Percentiles rank a stretch among this genome's conserved stretches.
These are phyloP conservation scores for Colletotrichum sp. DNA, from an alignment of 2,329 filamentous ascomycete genomes.

Conservation along the genomic window DNA sequence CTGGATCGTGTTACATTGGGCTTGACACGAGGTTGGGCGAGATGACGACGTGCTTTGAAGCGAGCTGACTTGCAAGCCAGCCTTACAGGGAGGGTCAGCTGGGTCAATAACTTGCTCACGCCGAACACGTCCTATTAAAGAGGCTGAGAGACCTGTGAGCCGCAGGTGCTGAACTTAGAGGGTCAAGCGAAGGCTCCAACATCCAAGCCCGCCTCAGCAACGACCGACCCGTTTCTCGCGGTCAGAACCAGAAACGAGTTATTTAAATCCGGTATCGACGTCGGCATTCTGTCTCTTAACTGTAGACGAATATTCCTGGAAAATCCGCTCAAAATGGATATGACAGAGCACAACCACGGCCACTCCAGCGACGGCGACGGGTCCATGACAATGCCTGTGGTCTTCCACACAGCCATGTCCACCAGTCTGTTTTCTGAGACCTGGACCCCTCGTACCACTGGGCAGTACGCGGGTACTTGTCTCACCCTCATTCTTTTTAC, in stretches of 20 bases:
- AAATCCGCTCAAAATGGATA: neutral
- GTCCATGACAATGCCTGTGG: neutral
- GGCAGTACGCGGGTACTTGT: slow-evolving; percentile 1
- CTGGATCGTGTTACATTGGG: neutral
- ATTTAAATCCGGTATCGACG: neutral
- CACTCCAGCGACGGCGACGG: neutral
- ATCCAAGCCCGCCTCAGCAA: neutral
- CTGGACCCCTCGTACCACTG: neutral
- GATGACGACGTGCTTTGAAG: neutral
- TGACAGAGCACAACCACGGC: neutral
- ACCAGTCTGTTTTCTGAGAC: neutral
- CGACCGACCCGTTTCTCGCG: neutral
- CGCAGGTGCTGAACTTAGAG: neutral
- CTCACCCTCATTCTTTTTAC: neutral
- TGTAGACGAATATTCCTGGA: neutral
- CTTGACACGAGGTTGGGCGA: neutral
- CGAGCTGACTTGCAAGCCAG: neutral
- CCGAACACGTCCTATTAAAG: neutral
- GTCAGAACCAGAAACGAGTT: neutral
- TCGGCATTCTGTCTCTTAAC: neutral
- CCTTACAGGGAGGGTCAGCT: neutral
- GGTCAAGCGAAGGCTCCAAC: neutral
- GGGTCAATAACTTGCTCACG: neutral
- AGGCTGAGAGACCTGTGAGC: neutral
- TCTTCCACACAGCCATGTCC: slow-evolving; percentile 9